A percentile compares a stretch with the other conserved stretches of the same genome.
Evolutionary conservation across 306 rosid genomes (phyloP).

Genomic region (Prunus mira): DNA sequence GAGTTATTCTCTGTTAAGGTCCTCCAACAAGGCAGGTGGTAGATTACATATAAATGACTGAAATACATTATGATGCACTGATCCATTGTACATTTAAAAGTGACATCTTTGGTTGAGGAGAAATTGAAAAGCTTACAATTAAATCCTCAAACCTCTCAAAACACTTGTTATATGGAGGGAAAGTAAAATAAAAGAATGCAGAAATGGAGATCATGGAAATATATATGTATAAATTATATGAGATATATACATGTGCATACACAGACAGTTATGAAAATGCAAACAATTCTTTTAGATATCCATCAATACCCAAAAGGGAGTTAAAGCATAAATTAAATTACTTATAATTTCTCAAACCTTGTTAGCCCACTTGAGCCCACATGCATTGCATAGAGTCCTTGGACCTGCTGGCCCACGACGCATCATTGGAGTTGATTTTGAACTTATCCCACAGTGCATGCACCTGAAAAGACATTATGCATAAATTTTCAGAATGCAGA

Average conservation of each 20-base stretch:
- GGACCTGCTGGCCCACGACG: conserved; percentile 61
- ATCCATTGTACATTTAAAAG: background rate
- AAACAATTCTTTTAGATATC: background rate
- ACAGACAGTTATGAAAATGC: background rate
- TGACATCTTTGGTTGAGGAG: too few species aligned
- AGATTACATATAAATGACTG: background rate
- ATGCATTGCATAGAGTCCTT: conserved; percentile 52
- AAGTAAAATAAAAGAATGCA: background rate
- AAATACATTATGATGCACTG: background rate
- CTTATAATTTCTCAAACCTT: conserved; percentile 35
- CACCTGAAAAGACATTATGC: conserved; percentile 32
- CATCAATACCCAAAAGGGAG: background rate
- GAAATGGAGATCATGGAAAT: background rate
- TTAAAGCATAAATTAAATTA: background rate
- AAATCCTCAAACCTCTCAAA: too few species aligned
- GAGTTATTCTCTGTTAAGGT: background rate
- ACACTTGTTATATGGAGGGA: background rate
- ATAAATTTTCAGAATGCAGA: background rate
- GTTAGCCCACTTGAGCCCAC: conserved; percentile 62
- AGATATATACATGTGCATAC: background rate
- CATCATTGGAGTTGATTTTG: conserved; percentile 60
- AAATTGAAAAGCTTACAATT: too few species aligned
- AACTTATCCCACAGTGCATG: conserved; percentile 50
- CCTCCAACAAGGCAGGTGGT: background rate
- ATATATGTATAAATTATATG: background rate